These are phyloP conservation scores for Solanum pimpinellifolium DNA, from an alignment of 257 asterid genomes.

Conservation along the genomic window DNA sequence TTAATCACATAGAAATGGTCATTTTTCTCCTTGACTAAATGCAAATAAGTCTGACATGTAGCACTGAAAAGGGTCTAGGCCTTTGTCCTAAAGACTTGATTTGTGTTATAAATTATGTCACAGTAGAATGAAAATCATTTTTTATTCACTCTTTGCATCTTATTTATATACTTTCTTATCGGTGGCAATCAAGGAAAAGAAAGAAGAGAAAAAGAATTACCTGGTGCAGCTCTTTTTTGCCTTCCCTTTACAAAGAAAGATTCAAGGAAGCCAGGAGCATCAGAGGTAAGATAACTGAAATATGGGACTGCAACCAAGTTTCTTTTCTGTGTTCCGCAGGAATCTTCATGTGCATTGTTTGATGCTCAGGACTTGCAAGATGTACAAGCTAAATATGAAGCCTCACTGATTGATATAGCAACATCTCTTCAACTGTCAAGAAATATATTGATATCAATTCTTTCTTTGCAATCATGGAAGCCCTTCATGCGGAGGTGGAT, in stretches of 20 bases:
- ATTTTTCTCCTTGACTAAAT: not conserved
- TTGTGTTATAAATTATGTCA: not conserved
- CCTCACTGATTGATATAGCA: conserved; percentile 56
- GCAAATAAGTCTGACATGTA: not conserved
- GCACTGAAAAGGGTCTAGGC: not conserved
- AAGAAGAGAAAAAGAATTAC: conserved; percentile 42
- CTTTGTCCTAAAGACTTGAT: not conserved
- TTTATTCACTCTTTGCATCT: not conserved
- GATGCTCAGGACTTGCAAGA: conserved; percentile 41
- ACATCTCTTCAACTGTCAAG: conserved; percentile 78
- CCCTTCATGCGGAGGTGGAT: conserved; percentile 91
- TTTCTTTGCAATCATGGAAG: conserved; percentile 92
- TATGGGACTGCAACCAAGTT: not conserved
- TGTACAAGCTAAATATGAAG: conserved; percentile 52
- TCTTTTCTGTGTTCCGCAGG: conserved; percentile 4
- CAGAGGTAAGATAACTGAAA: conserved; percentile 43
- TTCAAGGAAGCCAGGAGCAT: conserved; percentile 28
- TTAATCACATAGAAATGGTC: not conserved
- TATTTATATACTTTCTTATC: not conserved
- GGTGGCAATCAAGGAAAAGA: conserved; percentile 41
- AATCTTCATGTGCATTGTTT: conserved; percentile 2
- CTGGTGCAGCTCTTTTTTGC: conserved; percentile 86
- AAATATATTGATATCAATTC: conserved; percentile 65
- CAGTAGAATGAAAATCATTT: not conserved
- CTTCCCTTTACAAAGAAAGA: conserved; percentile 42